Percentiles rank a stretch among this genome's conserved stretches.
phyloP scores from a whole-genome alignment of 139 green algal genomes.

The Deuterostichococcus epilithicus region DNA sequence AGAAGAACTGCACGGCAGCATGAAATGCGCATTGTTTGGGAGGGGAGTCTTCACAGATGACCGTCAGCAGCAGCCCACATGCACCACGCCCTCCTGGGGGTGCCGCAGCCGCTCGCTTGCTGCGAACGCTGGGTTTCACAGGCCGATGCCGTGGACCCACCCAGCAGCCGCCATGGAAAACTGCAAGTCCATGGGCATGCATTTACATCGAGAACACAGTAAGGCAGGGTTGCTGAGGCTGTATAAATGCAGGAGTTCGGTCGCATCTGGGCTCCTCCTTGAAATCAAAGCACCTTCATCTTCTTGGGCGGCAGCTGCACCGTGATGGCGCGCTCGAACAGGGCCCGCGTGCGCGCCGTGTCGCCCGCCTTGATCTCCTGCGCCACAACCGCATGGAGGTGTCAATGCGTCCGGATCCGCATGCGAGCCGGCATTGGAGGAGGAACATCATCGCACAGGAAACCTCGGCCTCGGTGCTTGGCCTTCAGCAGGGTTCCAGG shows the following conservation, averaged over 20 bases:
- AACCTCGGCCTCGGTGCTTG: too few relatives aligned
- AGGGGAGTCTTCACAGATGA: too few relatives aligned
- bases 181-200: neutral
- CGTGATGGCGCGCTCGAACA: conserved; percentile 87
- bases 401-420: too few relatives aligned
- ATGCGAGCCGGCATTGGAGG: too few relatives aligned
- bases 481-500: too few relatives aligned
- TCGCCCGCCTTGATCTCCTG: conserved; percentile 75
- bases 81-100: too few relatives aligned
- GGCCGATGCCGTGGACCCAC: neutral
- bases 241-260: neutral
- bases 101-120: too few relatives aligned
- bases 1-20: conserved; percentile 44
- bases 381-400: neutral
- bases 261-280: too few relatives aligned
- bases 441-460: too few relatives aligned
- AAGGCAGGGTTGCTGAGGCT: neutral
- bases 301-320: conserved; percentile 84
- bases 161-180: conserved; percentile 3
- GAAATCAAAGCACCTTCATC: conserved; percentile 71
- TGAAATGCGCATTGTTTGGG: too few relatives aligned
- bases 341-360: conserved; percentile 46
- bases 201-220: neutral
- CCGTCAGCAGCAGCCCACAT: conserved; percentile 33
- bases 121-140: too few relatives aligned